Evolutionary conservation across 2,329 filamentous ascomycete species (phyloP).

Genomic region (Phoma sp.): DNA sequence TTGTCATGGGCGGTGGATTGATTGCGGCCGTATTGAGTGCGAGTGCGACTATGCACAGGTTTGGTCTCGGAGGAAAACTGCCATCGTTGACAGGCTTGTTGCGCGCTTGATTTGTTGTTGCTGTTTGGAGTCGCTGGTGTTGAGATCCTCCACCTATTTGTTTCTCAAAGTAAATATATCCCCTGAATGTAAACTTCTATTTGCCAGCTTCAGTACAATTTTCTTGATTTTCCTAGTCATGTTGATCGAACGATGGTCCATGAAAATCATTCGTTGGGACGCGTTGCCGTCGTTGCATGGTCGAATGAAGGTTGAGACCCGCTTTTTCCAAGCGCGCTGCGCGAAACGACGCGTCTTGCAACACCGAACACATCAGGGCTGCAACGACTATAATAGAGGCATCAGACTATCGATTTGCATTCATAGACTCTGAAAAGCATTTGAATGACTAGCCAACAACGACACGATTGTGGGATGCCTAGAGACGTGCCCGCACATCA

Average conservation of each 20-base stretch:
- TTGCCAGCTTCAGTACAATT: too few species aligned
- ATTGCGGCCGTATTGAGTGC: constrained; percentile 9
- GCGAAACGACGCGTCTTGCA: constrained; percentile 1
- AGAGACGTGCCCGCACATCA: not conserved
- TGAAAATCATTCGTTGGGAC: not conserved
- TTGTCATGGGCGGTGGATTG: constrained; percentile 10
- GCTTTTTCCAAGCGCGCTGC: constrained; percentile 3
- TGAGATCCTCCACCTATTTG: not conserved
- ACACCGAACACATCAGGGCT: not conserved
- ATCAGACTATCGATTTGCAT: not conserved
- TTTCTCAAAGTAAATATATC: not conserved
- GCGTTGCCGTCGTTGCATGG: not conserved
- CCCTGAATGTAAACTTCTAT: not conserved
- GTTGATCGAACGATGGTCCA: not conserved
- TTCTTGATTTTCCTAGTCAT: too few species aligned
- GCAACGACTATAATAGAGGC: not conserved
- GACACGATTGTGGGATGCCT: not conserved
- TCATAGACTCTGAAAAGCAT: not conserved
- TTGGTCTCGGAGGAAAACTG: constrained; percentile 7
- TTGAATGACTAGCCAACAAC: constrained; percentile 2
- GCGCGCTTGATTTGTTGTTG: not conserved
- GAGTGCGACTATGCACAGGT: constrained; percentile 6
- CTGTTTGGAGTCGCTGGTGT: not conserved
- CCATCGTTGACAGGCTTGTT: constrained; percentile 5
- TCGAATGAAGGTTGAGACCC: not conserved